These are phyloP conservation scores for Xylaria sp. DNA, from an alignment of 2,329 filamentous ascomycete species.

Conservation along the genomic window DNA sequence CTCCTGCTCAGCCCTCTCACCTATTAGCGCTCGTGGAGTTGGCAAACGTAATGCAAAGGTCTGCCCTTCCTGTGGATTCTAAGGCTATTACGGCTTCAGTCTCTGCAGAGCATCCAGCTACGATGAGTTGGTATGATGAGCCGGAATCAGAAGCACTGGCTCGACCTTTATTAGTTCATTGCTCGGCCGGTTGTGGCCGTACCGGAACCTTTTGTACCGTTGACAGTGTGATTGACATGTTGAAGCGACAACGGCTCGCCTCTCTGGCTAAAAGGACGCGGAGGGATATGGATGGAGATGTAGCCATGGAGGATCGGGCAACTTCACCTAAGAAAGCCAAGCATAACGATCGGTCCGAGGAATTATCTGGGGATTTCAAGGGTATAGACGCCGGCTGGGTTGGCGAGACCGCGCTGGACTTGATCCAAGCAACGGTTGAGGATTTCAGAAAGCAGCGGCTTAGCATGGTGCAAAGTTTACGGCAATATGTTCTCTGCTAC, in stretches of 20 bases:
- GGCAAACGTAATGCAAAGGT: slow-evolving; percentile 77
- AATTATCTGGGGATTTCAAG: slow-evolving; percentile 13
- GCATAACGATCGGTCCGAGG: slow-evolving; percentile 17
- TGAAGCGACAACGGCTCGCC: slow-evolving; percentile 79
- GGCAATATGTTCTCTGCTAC: slow-evolving; percentile 96
- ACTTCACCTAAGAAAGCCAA: slow-evolving; percentile 46
- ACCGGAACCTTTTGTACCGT: slow-evolving; percentile 98
- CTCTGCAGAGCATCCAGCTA: slow-evolving; percentile 45
- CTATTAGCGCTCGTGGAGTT: slow-evolving; percentile 90
- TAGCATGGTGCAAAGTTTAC: slow-evolving; percentile 95
- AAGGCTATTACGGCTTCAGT: slow-evolving; percentile 50
- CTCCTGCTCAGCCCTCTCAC: slow-evolving; percentile 87
- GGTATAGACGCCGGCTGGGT: slow-evolving; percentile 71
- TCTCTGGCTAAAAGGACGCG: slow-evolving; percentile 41
- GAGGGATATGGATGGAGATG: slow-evolving; percentile 57
- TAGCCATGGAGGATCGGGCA: slow-evolving; percentile 54
- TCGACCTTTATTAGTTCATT: slow-evolving; percentile 89
- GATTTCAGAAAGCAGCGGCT: slow-evolving; percentile 89
- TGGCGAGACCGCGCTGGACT: slow-evolving; percentile 74
- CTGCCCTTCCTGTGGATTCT: slow-evolving; percentile 60
- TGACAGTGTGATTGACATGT: slow-evolving; percentile 94
- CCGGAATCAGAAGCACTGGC: slow-evolving; percentile 63
- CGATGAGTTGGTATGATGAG: slow-evolving; percentile 64
- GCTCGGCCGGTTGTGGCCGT: slow-evolving; percentile 93
- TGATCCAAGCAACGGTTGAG: slow-evolving; percentile 87